Base-by-base conservation (phyloP, 2,329 filamentous ascomycete genomes). In the Cryphonectria japonica region DNA sequence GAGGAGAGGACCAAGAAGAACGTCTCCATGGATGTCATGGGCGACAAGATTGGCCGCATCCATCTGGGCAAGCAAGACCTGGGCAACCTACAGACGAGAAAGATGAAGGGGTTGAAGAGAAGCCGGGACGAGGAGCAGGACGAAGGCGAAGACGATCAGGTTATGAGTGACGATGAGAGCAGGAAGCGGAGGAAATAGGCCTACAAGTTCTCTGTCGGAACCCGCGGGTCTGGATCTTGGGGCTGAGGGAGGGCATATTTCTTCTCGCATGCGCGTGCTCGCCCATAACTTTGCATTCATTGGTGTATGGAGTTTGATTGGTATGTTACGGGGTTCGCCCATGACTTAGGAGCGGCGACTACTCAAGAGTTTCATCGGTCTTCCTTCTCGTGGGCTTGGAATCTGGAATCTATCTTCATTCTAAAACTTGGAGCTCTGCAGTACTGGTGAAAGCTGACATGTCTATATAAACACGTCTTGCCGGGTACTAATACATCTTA, bases 81-180 rank as follows among this genome's bases (percentile, higher is more conserved):
- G 71, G 87, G 86, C 78, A 88, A 92, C 77, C 82, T 99, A 82
- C 96, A 99, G 86, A 97, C 95, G 68, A 91, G 96, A 79, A 99
- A 99, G 89, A 98, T 99, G 95, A 99, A 99, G 90, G 96, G 95
- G 75, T 82, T 99, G 76, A 99, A 98, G 89, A 88, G 96, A 75
- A 90, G 87, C 74, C 89, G 93, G 69, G 90, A 90, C 73, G 83
- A 88, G 34, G 85, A 87, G 67, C 84, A 83, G 66, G 86, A 86
- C 59, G 85, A 32, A 9, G 37, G 46, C 34, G 88, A 87, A 67
- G 85, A 83, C 4, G 84, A 77, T 22, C 83, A 84, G 71, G 81
- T 78, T 59, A 85, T 86, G 67, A 85, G 82, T 71, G 84, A 84
- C 75, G 83, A 85, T 70, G 81, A 77, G 68, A 75, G 79, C 72